phyloP scores from a whole-genome alignment of 108 stramenopile genomes.

The Hondaea fermentalgiana region DNA sequence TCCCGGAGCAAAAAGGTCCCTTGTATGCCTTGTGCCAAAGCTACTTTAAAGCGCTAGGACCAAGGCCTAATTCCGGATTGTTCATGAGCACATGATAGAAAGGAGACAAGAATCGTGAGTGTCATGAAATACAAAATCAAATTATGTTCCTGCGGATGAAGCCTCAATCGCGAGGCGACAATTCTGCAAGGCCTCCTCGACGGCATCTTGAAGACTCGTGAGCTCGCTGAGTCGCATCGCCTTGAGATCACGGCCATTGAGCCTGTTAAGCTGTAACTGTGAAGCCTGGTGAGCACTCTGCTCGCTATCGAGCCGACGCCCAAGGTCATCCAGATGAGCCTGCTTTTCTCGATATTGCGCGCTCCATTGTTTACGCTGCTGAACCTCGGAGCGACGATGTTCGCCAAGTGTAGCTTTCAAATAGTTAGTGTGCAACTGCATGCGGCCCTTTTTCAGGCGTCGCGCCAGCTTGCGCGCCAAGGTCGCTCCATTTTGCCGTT shows the following conservation, averaged over 20 bases:
- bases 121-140: too few species aligned
- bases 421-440: neutral
- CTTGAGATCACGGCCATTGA: neutral
- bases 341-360: neutral
- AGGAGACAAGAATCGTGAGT: too few species aligned
- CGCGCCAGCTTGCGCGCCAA: neutral
- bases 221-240: constrained; percentile 2
- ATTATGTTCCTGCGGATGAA: neutral
- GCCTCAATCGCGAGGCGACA: neutral
- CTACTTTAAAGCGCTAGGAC: too few species aligned
- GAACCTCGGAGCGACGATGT: neutral
- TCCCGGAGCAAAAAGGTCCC: too few species aligned
- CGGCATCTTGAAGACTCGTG: neutral
- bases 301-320: neutral
- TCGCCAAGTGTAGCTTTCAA: neutral
- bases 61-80: too few species aligned
- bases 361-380: neutral
- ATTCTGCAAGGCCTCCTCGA: neutral
- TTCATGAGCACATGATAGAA: too few species aligned
- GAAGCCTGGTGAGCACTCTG: neutral
- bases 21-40: too few species aligned
- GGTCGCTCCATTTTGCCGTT: neutral
- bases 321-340: neutral
- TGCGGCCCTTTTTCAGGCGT: neutral
- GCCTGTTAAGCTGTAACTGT: neutral